These are phyloP conservation scores for Collybia sp. DNA, from an alignment of 768 basidiomycete species.

Conservation along the genomic window DNA sequence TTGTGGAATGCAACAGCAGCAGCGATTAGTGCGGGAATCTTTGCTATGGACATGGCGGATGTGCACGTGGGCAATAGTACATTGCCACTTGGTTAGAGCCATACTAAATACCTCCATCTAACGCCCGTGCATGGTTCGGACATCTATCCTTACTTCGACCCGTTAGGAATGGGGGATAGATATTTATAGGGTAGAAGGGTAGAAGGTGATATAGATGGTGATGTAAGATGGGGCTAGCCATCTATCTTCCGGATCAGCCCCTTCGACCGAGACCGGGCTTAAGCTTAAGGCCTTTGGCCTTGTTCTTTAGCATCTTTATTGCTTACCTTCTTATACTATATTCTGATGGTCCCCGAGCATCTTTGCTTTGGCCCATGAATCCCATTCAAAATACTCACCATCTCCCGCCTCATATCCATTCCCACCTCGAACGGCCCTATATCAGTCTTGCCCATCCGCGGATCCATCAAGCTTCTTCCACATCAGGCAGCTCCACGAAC, in stretches of 20 bases:
- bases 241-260: slow-evolving; percentile 75
- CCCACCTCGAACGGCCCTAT: slow-evolving; percentile 95
- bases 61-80: too few relatives aligned
- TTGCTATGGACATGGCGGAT: not conserved
- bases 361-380: slow-evolving; percentile 79
- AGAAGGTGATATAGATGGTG: too few relatives aligned
- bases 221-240: slow-evolving; percentile 10
- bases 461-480: slow-evolving; percentile 92
- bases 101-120: too few relatives aligned
- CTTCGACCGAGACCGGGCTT: too few relatives aligned
- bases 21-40: slow-evolving; percentile 2
- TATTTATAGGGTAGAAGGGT: too few relatives aligned
- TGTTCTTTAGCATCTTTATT: slow-evolving; percentile 72
- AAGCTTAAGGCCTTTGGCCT: slow-evolving; percentile 83
- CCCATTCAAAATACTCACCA: slow-evolving; percentile 60
- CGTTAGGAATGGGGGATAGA: too few relatives aligned
- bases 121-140: too few relatives aligned
- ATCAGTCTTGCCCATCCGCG: slow-evolving; percentile 94
- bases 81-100: too few relatives aligned
- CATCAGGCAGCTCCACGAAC: slow-evolving; percentile 93
- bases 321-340: slow-evolving; percentile 85
- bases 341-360: slow-evolving; percentile 77
- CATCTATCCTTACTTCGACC: too few relatives aligned
- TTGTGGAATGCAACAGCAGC: not conserved
- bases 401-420: slow-evolving; percentile 85